Conservation (phyloP, 805 yeast species). For the Sugiyamaella smithiae region DNA sequence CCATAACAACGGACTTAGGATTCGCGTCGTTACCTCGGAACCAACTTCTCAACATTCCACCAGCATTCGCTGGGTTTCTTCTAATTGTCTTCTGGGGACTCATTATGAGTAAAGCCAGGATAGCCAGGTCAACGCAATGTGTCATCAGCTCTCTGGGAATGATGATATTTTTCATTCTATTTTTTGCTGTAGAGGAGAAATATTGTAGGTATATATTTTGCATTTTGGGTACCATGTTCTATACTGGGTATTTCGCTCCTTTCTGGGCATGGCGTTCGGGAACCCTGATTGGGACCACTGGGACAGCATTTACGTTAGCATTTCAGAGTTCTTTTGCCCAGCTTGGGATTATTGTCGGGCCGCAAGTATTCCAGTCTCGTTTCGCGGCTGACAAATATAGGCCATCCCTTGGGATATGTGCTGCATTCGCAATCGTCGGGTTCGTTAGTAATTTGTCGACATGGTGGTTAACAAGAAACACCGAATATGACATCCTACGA, state of each 20-base stretch:
- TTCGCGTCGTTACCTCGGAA: background rate
- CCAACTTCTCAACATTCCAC: background rate
- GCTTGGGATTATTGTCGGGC: background rate
- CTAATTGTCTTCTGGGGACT: background rate
- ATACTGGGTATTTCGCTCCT: background rate
- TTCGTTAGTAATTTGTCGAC: background rate
- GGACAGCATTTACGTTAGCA: background rate
- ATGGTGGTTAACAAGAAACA: constrained; percentile 3
- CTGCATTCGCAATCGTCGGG: constrained; percentile 1
- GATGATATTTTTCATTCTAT: background rate
- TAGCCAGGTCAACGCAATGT: background rate
- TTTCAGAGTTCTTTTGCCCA: background rate
- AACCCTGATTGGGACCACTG: background rate
- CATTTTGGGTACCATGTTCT: background rate
- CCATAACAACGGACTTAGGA: background rate
- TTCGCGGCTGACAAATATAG: background rate
- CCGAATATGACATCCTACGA: background rate
- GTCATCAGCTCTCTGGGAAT: background rate
- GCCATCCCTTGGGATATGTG: constrained; percentile 1
- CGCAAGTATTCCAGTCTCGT: background rate
- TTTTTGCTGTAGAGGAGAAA: background rate
- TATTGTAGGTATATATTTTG: background rate
- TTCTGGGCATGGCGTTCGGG: background rate
- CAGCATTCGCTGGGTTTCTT: background rate
- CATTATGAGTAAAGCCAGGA: background rate